A percentile compares a stretch with the other conserved stretches of the same genome.
phyloP scores from a whole-genome alignment of 768 basidiomycete species.

The Leccinum subtestaceum region DNA sequence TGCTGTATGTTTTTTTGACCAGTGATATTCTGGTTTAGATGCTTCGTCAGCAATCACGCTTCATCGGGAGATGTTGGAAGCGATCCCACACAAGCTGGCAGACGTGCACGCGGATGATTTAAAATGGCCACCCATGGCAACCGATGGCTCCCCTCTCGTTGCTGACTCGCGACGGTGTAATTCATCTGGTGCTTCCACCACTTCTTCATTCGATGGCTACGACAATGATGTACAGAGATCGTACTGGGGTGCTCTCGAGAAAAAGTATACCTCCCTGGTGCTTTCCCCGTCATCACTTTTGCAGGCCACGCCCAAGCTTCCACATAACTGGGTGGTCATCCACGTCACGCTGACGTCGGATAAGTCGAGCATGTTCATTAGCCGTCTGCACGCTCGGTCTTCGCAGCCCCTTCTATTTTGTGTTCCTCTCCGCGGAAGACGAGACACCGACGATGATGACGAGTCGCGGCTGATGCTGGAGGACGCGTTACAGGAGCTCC shows the following conservation, averaged over 20 bases:
- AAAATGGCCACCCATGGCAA: slow-evolving; percentile 63
- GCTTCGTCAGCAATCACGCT: slow-evolving; percentile 73
- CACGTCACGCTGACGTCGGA: slow-evolving; percentile 84
- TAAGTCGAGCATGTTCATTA: slow-evolving; percentile 77
- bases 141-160: slow-evolving; percentile 43
- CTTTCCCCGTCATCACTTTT: slow-evolving; percentile 37
- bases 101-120: slow-evolving; percentile 55
- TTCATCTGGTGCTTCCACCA: slow-evolving; percentile 14
- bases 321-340: slow-evolving; percentile 78
- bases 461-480: slow-evolving; percentile 74
- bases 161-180: slow-evolving; percentile 11
- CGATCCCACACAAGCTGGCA: slow-evolving; percentile 68
- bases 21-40: slow-evolving; percentile 44
- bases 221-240: slow-evolving; percentile 38
- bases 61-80: slow-evolving; percentile 82
- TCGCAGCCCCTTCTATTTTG: slow-evolving; percentile 75
- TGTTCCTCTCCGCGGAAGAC: slow-evolving; percentile 79
- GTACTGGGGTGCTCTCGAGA: slow-evolving; percentile 63
- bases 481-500: slow-evolving; percentile 68
- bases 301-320: slow-evolving; percentile 48
- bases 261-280: slow-evolving; percentile 43
- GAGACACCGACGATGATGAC: slow-evolving; percentile 72
- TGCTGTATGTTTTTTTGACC: neutral
- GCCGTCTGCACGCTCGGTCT: slow-evolving; percentile 63
- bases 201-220: slow-evolving; percentile 31